Evolutionary conservation across 2,329 filamentous ascomycete species (phyloP), one percentile per base, ranked within the genome.

Genomic region (Exophiala xenobiotica): DNA sequence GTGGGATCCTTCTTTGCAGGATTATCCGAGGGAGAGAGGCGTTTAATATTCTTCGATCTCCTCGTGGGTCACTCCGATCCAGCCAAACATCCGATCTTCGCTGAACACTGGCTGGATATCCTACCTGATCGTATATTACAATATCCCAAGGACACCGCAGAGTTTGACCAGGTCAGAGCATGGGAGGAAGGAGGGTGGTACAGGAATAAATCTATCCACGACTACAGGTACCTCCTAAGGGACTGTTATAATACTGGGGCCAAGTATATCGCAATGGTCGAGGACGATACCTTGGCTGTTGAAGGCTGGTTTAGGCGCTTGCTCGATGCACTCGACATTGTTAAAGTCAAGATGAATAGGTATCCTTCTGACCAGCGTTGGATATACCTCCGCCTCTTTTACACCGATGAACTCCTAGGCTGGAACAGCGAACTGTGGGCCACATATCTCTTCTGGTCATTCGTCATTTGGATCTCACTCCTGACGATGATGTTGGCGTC

Each of bases 291-390:
- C 3, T 48, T 78, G 3, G 73, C 72, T 26, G 67, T 72, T 58
- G 72, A 75, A 43, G 74, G 74, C 9, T 77, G 75, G 74, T 75
- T 71, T 55, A 64, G 70, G 41, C 68, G 72, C 3, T 70, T 70
- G 0, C 61, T 70, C 31, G 53, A 63, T 4, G 73, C 67, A 0
- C 57, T 75, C 24, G 55, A 64, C 14, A 54, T 61, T 27, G 67
- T 67, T 3, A 66, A 73, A 49, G 29, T 57, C 57, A 41, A 61
- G 59, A n/a, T 64, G 63, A 61, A 43, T 55, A 59, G 41, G 9
- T 22, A 19, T n/a, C 24, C 11, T 37, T 27, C 35, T 9, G 53
- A 22, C 20, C 24, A 46, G 26, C 39, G 8, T 22, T 70, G 68
- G 57, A 61, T 74, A 5, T 75, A 76, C 57, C 63, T 76, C 14